Evolutionary conservation across 1,284 basidiomycete species (phyloP).

Genomic region (Melampsora americana): DNA sequence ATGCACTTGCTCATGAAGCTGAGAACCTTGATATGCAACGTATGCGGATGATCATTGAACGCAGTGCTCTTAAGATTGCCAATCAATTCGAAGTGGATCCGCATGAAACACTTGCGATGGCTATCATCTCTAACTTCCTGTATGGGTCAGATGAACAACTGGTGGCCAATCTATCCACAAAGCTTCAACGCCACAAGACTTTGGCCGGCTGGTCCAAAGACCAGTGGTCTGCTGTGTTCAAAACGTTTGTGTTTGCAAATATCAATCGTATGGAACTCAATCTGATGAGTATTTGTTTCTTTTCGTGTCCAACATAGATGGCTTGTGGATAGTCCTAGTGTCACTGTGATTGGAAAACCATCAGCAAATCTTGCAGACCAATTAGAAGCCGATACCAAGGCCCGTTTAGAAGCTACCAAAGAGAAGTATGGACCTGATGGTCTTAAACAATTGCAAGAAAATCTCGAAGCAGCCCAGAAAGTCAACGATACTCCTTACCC

Average conservation of each 20-base stretch:
- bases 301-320: slow-evolving; percentile 60
- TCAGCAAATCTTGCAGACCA: slow-evolving; percentile 73
- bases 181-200: slow-evolving; percentile 50
- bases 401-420: slow-evolving; percentile 69
- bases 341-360: slow-evolving; percentile 79
- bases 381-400: slow-evolving; percentile 77
- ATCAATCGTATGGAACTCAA: neutral
- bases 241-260: slow-evolving; percentile 61
- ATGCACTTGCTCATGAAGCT: slow-evolving; percentile 66
- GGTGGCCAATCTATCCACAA: slow-evolving; percentile 47
- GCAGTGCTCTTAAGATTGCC: slow-evolving; percentile 55
- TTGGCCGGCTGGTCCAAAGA: slow-evolving; percentile 64
- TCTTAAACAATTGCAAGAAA: slow-evolving; percentile 67
- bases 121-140: slow-evolving; percentile 53
- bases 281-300: neutral
- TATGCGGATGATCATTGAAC: slow-evolving; percentile 79
- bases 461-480: slow-evolving; percentile 76
- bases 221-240: slow-evolving; percentile 77
- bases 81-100: slow-evolving; percentile 56
- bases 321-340: slow-evolving; percentile 67
- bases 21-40: slow-evolving; percentile 87
- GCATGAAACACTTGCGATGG: slow-evolving; percentile 53
- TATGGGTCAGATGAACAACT: slow-evolving; percentile 48
- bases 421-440: slow-evolving; percentile 73
- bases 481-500: slow-evolving; percentile 84